phyloP scores from a whole-genome alignment of 129 eudicot species.

The Ambrosia artemisiifolia region DNA sequence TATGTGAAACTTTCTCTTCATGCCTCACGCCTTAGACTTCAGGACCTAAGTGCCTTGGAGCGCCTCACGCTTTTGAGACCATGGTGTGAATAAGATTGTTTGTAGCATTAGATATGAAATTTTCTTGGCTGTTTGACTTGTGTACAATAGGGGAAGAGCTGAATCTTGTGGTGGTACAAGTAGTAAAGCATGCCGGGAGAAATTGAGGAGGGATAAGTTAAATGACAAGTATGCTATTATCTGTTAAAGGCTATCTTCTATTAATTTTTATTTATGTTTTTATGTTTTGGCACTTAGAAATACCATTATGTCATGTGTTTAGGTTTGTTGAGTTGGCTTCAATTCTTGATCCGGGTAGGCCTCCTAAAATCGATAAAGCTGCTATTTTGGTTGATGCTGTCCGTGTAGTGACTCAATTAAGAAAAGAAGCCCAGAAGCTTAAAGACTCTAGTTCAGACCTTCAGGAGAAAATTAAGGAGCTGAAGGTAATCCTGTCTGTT shows the following conservation, averaged over 20 bases:
- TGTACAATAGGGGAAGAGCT: conserved; percentile 54
- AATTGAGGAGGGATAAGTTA: conserved; percentile 80
- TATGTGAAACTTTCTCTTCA: too few species aligned
- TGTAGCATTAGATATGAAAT: not conserved
- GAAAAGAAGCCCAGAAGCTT: conserved; percentile 72
- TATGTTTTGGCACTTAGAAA: not conserved
- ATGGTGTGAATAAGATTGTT: not conserved
- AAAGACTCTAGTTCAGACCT: conserved; percentile 66
- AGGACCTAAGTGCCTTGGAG: too few species aligned
- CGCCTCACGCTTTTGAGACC: too few species aligned
- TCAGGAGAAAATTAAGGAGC: conserved; percentile 77
- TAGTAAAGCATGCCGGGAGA: conserved; percentile 93
- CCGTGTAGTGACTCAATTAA: conserved; percentile 69
- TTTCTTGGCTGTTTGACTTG: conserved; percentile 12
- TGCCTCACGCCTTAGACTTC: too few species aligned
- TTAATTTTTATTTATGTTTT: not conserved
- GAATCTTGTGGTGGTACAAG: conserved; percentile 66
- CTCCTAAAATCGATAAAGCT: conserved; percentile 73
- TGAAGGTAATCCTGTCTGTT: conserved; percentile 40
- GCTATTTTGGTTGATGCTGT: conserved; percentile 81
- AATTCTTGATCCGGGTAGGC: conserved; percentile 79
- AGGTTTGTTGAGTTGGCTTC: conserved; percentile 87
- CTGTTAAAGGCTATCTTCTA: not conserved
- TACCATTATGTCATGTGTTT: not conserved
- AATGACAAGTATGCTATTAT: conserved; percentile 61